A percentile compares a stretch with the other conserved stretches of the same genome.
These are phyloP conservation scores for Candida hungchunana DNA, from an alignment of 805 yeast species.

Conservation along the genomic window DNA sequence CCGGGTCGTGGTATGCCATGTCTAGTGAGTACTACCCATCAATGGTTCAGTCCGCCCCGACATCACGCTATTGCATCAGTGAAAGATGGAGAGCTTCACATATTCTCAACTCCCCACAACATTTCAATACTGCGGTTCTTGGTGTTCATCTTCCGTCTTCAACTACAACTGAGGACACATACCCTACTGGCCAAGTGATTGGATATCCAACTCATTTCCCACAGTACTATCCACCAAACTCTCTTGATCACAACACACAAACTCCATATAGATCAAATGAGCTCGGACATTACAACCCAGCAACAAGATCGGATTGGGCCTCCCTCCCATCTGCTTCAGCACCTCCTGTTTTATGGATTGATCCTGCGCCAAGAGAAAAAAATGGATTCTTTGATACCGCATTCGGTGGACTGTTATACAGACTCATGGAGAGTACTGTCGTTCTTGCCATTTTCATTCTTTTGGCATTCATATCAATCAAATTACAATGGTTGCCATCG, in stretches of 20 bases:
- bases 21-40: conserved; percentile 76
- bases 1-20: conserved; percentile 82
- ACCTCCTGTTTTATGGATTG: conserved; percentile 22
- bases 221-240: conserved; percentile 12
- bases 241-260: conserved; percentile 11
- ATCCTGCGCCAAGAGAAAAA: conserved; percentile 19
- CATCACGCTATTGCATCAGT: conserved; percentile 50
- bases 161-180: conserved; percentile 4
- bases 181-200: conserved; percentile 13
- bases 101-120: conserved; percentile 33
- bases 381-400: conserved; percentile 20
- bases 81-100: conserved; percentile 40
- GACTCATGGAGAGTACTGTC: conserved; percentile 37
- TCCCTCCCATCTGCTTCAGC: conserved; percentile 19
- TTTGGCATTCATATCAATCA: conserved; percentile 27
- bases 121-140: conserved; percentile 38
- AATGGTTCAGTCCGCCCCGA: conserved; percentile 73
- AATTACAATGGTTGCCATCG: conserved; percentile 30
- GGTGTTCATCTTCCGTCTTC: conserved; percentile 43
- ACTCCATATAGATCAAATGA: conserved; percentile 15
- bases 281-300: conserved; percentile 11
- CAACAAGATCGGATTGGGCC: conserved; percentile 17
- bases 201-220: conserved; percentile 24
- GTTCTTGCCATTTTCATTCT: conserved; percentile 30
- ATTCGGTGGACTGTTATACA: conserved; percentile 29